These are phyloP conservation scores for Saposhnikovia divaricata DNA, from an alignment of 129 eudicot genomes.

Conservation along the genomic window DNA sequence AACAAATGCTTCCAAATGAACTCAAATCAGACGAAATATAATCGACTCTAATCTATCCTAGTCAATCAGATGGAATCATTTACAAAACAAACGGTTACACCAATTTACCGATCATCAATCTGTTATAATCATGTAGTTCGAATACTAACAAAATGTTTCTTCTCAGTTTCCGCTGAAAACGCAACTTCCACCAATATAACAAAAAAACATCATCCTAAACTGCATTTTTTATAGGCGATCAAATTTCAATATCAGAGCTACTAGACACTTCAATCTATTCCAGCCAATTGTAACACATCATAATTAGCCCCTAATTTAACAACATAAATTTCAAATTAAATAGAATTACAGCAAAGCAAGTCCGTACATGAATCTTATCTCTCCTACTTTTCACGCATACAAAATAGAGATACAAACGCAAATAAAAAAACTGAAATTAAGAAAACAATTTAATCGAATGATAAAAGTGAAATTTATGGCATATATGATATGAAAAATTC, in stretches of 20 bases:
- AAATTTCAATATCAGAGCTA: neutral
- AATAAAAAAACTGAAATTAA: neutral
- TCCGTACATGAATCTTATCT: neutral
- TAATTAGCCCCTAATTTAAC: neutral
- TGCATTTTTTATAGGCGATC: neutral
- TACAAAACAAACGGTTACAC: neutral
- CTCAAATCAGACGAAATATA: neutral
- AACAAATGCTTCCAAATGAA: neutral
- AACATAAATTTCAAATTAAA: neutral
- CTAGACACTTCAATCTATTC: neutral
- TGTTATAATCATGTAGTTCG: neutral
- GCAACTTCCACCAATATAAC: neutral
- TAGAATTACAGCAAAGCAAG: neutral
- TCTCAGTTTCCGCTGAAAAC: neutral
- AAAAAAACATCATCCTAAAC: neutral
- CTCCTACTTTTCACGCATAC: neutral
- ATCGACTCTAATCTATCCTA: neutral
- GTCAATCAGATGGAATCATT: neutral
- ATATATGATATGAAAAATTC: neutral
- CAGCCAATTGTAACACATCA: neutral
- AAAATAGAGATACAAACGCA: neutral
- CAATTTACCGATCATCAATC: neutral
- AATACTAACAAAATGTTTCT: neutral
- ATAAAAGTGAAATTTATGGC: neutral
- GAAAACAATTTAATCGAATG: neutral